phyloP scores from a whole-genome alignment of 2,329 filamentous ascomycete genomes.

The Sporothrix dimorphospora region DNA sequence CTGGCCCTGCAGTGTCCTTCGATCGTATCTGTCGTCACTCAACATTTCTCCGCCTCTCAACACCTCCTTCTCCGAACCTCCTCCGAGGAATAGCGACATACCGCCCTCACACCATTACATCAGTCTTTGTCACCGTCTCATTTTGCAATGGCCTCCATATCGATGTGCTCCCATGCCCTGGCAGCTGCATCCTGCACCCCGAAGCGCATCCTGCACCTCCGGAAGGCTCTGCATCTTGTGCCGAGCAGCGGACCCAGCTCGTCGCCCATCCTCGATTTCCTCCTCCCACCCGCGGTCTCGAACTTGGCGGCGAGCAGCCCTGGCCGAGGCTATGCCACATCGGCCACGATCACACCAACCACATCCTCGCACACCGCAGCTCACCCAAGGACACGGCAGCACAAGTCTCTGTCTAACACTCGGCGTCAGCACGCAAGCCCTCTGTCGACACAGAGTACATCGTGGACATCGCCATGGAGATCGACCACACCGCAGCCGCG shows the following conservation, averaged over 20 bases:
- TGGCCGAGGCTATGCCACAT: not conserved
- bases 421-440: not conserved
- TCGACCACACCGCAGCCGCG: not conserved
- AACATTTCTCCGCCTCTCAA: not conserved
- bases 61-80: not conserved
- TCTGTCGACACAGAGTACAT: not conserved
- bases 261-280: constrained; percentile 46
- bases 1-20: not conserved
- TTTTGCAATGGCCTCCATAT: constrained; percentile 8
- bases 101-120: not conserved
- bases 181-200: constrained; percentile 3
- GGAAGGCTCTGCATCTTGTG: not conserved
- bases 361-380: not conserved
- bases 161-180: constrained; percentile 11
- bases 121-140: no score
- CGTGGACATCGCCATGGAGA: not conserved
- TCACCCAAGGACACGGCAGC: not conserved
- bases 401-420: not conserved
- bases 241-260: constrained; percentile 27
- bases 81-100: not conserved
- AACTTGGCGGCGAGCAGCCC: not conserved
- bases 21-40: not conserved
- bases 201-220: not conserved
- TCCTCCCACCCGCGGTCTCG: constrained; percentile 41
- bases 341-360: not conserved